Conservation (phyloP, 345 rosid species). For the Atalantia buxifolia region DNA sequence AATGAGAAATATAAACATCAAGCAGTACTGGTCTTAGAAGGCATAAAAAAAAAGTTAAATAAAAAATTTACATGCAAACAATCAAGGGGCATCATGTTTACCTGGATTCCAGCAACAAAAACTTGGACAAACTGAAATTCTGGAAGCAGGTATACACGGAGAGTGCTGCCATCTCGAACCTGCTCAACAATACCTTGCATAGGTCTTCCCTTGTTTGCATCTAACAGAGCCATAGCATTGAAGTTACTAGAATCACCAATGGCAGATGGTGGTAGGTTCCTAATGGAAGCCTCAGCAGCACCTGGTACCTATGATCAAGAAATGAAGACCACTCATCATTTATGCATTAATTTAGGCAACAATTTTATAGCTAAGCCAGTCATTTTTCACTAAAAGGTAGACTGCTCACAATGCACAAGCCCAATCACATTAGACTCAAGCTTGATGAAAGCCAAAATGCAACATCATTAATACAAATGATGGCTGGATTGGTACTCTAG, state of each 20-base stretch:
- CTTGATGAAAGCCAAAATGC: background rate
- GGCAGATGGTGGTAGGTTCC: constrained; percentile 92
- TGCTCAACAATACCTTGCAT: constrained; percentile 94
- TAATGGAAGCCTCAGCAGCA: constrained; percentile 75
- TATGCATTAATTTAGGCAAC: background rate
- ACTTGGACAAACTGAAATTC: constrained; percentile 96
- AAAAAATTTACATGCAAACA: background rate
- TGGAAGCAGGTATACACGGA: constrained; percentile 93
- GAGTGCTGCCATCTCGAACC: constrained; percentile 91
- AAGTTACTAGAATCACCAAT: constrained; percentile 79
- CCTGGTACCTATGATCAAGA: constrained; percentile 59
- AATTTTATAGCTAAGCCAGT: background rate
- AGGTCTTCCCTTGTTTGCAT: constrained; percentile 78
- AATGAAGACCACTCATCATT: background rate
- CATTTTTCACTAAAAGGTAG: background rate
- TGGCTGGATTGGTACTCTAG: too few species aligned
- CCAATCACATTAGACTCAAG: background rate
- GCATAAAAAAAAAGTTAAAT: background rate
- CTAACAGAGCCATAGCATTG: constrained; percentile 79
- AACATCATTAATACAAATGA: background rate
- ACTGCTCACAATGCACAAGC: background rate
- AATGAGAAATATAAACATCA: background rate
- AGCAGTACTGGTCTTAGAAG: background rate
- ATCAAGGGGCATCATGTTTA: constrained; percentile 8
- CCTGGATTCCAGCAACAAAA: constrained; percentile 97